Base-by-base conservation (phyloP, 2,329 filamentous ascomycete species). In the Microcera coccophila region DNA sequence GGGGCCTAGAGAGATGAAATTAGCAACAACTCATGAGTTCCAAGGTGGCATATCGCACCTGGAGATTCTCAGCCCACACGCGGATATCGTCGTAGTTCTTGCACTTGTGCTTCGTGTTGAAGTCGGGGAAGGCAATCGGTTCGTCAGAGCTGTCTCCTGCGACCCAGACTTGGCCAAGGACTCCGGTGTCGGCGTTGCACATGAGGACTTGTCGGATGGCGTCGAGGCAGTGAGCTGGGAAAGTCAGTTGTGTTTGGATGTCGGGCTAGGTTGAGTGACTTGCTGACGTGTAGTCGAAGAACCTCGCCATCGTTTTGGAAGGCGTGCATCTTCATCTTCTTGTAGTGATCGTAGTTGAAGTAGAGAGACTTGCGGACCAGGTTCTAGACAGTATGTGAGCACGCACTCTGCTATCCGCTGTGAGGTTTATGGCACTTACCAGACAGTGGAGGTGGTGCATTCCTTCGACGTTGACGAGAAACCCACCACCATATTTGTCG, bases 81-180 rank as follows among this genome's bases (percentile, higher is more conserved):
- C 71, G 61, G 4, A 81, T 61, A 1, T 65, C 69, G 2, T 79
- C 75, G 39, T 75, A 81, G 55, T 80, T 77, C 24, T 76, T 72
- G 59, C 80, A 83, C 36, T 66, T 67, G 56, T 83, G 81, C 42
- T 67, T 66, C 0, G 79, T 82, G 52, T 80, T 79, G 62, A 83
- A 83, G 57, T 84, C 78, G 2, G 79, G 76, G 49, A 79, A 82
- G 1, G 77, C 68, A 33, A 65, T 62, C 0, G 72, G 69, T 8
- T 67, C 60, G 1, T 66, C 53, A 3, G 61, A 58, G 18, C 77
- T 65, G 24, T 35, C 33, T 9, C 16, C 5, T 11, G 33, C 33
- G n/a, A 72, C 73, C 79, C 79, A 84, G 5, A 83, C 71, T 52
- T 84, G 78, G 11, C 79, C 79, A 0, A 83, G 66, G 1, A 84